Evolutionary conservation across 2,329 filamentous ascomycete species (phyloP), one percentile per base, ranked within the genome.

Genomic region (Ophiosphaerella narmari): DNA sequence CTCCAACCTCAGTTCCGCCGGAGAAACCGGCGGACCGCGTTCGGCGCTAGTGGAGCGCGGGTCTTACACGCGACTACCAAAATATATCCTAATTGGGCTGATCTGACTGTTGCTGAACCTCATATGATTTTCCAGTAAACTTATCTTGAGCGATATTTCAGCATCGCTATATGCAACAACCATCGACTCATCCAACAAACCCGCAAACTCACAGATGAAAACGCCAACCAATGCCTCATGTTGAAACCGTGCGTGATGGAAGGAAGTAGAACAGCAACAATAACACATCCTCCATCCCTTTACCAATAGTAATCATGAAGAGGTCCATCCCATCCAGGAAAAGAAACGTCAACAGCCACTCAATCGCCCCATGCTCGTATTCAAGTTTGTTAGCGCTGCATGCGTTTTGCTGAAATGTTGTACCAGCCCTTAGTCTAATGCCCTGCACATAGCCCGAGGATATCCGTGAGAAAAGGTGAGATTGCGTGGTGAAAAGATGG

Each of bases 381-480:
- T 43, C n/a, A 43, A 43, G n/a, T 18, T 18, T 33, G 23, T 55
- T 60, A 59, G 55, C 54, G 26, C 6, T 8, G 26, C 26, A 11
- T 29, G 26, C 26, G 26, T 29, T 29, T 29, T 29, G 26, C 26
- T 9, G 11, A 8, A 29, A 29, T 29, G 26, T 9, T 11, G 11
- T 29, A 29, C 26, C 26, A 9, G 26, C 26, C 26, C 60, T 50
- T 54, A 59, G 63, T 67, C 65, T 62, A 44, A 70, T 71, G 66
- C 50, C 63, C 69, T 70, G 65, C 66, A 72, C 64, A 56, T 59
- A 63, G 69, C 68, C 62, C 62, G 52, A 60, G 59, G 55, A 29
- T 63, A 50, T 63, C 54, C 48, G 56, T 54, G 45, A 54, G 51
- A 44, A 62, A 59, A 51, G 52, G 51, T 34, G 40, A 31, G 26